Evolutionary conservation across 2,329 filamentous ascomycete species (phyloP).

Genomic region (Penicillium vulpinum): DNA sequence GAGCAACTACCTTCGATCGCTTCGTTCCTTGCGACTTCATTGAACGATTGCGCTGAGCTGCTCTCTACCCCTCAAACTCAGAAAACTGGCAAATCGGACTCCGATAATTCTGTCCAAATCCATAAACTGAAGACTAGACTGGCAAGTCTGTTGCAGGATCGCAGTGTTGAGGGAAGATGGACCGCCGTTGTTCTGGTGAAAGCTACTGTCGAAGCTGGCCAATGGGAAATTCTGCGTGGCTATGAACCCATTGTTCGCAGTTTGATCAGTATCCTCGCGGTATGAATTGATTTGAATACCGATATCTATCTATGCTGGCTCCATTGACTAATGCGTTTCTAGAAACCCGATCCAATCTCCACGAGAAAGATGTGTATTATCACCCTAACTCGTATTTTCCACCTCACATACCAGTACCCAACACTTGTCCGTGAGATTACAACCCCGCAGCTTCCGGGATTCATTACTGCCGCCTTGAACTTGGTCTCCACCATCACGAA

Average conservation of each 20-base stretch:
- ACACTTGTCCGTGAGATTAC: conserved; percentile 85
- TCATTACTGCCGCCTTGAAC: conserved; percentile 71
- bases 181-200: conserved; percentile 77
- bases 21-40: conserved; percentile 62
- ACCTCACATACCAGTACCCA: conserved; percentile 76
- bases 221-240: conserved; percentile 75
- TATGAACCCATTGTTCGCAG: conserved; percentile 74
- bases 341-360: conserved; percentile 75
- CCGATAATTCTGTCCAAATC: conserved; percentile 68
- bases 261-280: conserved; percentile 72
- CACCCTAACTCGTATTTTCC: conserved; percentile 78
- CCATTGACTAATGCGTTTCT: conserved; percentile 16
- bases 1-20: conserved; percentile 72
- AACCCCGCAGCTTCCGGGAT: conserved; percentile 74
- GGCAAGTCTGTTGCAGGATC: conserved; percentile 74
- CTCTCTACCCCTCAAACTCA: conserved; percentile 63
- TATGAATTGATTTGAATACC: conserved; percentile 39
- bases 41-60: conserved; percentile 57
- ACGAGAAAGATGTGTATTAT: conserved; percentile 76
- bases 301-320: neutral
- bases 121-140: conserved; percentile 81
- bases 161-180: conserved; percentile 72
- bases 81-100: conserved; percentile 60
- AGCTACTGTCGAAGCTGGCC: conserved; percentile 75
- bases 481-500: conserved; percentile 54